phyloP scores from a whole-genome alignment of 2,329 filamentous ascomycete species.

The Paracoccidioides lutzii region DNA sequence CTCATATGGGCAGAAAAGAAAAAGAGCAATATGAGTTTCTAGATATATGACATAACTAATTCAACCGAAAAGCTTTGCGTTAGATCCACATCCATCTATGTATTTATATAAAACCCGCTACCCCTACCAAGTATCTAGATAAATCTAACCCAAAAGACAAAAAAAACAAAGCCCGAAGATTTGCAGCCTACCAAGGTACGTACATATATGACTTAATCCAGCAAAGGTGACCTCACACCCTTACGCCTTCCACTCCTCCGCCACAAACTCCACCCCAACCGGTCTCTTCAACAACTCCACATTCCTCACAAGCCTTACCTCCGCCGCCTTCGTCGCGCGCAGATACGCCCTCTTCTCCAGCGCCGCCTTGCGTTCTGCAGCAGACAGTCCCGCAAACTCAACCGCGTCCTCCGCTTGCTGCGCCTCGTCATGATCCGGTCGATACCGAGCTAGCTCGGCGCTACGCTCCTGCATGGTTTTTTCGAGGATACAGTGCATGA shows the following conservation, averaged over 20 bases:
- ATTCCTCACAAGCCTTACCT: slow-evolving; percentile 72
- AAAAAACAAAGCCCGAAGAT: background rate
- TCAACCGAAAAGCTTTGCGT: background rate
- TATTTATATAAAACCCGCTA: background rate
- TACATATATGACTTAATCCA: background rate
- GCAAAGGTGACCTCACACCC: background rate
- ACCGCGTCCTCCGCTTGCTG: background rate
- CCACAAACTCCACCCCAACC: slow-evolving; percentile 33
- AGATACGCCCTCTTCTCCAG: slow-evolving; percentile 50
- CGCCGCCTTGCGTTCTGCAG: slow-evolving; percentile 35
- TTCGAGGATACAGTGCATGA: slow-evolving; percentile 76
- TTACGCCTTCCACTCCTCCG: slow-evolving; percentile 17
- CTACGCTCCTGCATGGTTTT: slow-evolving; percentile 55
- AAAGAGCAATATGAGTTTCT: too few species aligned
- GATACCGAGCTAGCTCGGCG: slow-evolving; percentile 41
- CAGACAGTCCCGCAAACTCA: slow-evolving; percentile 5
- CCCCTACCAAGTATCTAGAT: too few species aligned
- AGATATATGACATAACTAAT: too few species aligned
- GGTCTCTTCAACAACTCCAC: slow-evolving; percentile 55
- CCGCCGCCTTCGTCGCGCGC: slow-evolving; percentile 67
- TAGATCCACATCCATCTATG: background rate
- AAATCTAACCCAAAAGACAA: background rate
- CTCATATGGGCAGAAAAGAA: too few species aligned
- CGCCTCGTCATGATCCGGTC: slow-evolving; percentile 13
- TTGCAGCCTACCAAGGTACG: background rate